Evolutionary conservation across 805 yeast species (phyloP).

Genomic region (Candida peoriensis): DNA sequence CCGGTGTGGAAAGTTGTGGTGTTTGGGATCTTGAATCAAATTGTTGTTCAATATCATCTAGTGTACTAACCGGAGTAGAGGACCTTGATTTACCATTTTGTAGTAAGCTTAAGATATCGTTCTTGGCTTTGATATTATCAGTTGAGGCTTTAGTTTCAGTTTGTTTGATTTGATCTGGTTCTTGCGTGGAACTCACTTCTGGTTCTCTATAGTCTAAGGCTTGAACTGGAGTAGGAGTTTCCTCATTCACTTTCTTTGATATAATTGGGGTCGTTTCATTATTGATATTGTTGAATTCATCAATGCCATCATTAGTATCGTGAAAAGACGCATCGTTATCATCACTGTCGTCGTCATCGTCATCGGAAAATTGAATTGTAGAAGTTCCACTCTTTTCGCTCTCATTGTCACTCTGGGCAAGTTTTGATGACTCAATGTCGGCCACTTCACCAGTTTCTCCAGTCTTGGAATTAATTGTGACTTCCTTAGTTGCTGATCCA

Average conservation of each 20-base stretch:
- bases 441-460: conserved; percentile 1
- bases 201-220: too few species aligned
- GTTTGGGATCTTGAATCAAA: neutral
- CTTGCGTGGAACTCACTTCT: too few species aligned
- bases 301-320: conserved; percentile 5
- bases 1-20: too few species aligned
- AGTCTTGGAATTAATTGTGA: neutral
- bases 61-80: conserved; percentile 1
- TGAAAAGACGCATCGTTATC: neutral
- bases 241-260: neutral
- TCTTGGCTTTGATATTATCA: conserved; percentile 2
- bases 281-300: neutral
- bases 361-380: conserved; percentile 18
- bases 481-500: neutral
- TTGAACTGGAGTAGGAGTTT: too few species aligned
- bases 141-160: neutral
- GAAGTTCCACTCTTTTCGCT: conserved; percentile 13
- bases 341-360: conserved; percentile 8
- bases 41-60: conserved; percentile 7
- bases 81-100: conserved; percentile 1
- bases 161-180: neutral
- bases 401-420: too few species aligned
- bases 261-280: neutral
- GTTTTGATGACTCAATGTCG: neutral
- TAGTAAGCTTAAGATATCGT: conserved; percentile 5